These are phyloP conservation scores for Yarrowia galli DNA, from an alignment of 1,139 yeast genomes.

Conservation along the genomic window DNA sequence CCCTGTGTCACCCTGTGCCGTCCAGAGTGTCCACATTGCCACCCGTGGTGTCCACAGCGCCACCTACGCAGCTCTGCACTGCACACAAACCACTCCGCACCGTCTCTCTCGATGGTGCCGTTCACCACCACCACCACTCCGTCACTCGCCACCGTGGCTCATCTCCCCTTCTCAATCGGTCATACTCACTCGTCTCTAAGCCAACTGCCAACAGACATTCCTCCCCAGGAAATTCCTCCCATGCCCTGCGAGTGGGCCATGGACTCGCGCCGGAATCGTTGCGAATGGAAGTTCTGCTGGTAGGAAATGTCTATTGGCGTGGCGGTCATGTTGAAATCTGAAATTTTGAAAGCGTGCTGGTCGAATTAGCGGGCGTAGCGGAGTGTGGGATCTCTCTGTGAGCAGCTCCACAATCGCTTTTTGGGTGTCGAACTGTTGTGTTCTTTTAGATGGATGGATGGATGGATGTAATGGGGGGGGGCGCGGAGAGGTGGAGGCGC, in stretches of 20 bases:
- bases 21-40: no score
- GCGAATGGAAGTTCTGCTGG: conserved; percentile 46
- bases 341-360: conserved; percentile 21
- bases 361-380: background rate
- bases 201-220: conserved; percentile 94
- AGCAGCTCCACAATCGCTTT: conserved; percentile 8
- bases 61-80: no score
- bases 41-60: no score
- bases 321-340: conserved; percentile 45
- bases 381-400: no score
- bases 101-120: no score
- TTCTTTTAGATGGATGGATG: no score
- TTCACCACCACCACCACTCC: no score
- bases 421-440: background rate
- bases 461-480: no score
- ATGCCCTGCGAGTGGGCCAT: conserved; percentile 96
- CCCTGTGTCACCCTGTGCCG: no score
- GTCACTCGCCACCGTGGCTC: background rate
- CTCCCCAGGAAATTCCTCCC: conserved; percentile 99
- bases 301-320: conserved; percentile 55
- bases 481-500: background rate
- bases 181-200: conserved; percentile 84
- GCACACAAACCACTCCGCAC: no score
- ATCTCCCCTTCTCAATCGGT: no score
- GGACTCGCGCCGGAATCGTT: conserved; percentile 71